Conservation (phyloP, 192 early-diverging fungal genomes). For the Coemansia brasiliensis region DNA sequence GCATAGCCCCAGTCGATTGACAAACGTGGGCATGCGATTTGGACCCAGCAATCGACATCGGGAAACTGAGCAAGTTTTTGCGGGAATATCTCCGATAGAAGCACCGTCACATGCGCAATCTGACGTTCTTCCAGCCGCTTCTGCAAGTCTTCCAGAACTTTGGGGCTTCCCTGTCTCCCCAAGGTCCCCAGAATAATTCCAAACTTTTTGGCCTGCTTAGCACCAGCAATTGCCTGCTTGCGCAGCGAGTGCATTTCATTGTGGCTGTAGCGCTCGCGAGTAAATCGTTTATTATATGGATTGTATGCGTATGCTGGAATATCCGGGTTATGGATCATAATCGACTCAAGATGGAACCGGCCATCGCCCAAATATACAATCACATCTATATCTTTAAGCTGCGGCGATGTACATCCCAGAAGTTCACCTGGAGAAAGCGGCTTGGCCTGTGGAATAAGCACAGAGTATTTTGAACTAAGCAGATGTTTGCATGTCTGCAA, state of each 20-base stretch:
- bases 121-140: slow-evolving; percentile 60
- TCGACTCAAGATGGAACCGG: slow-evolving; percentile 96
- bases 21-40: slow-evolving; percentile 93
- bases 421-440: slow-evolving; percentile 95
- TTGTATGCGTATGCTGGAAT: slow-evolving; percentile 93
- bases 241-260: slow-evolving; percentile 86
- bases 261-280: slow-evolving; percentile 92
- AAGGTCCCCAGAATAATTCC: slow-evolving; percentile 95
- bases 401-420: slow-evolving; percentile 93
- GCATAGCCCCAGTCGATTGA: slow-evolving; percentile 99
- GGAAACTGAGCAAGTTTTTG: slow-evolving; percentile 86
- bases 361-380: slow-evolving; percentile 92
- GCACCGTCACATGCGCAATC: slow-evolving; percentile 68
- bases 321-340: slow-evolving; percentile 96
- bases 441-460: slow-evolving; percentile 88
- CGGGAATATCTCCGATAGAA: slow-evolving; percentile 95
- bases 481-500: slow-evolving; percentile 65
- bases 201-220: slow-evolving; percentile 72
- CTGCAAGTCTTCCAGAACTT: slow-evolving; percentile 84
- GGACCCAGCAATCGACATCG: slow-evolving; percentile 89
- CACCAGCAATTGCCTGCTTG: slow-evolving; percentile 76
- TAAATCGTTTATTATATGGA: slow-evolving; percentile 90
- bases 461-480: slow-evolving; percentile 59
- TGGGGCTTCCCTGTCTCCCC: slow-evolving; percentile 92
- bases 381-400: slow-evolving; percentile 69